Conservation (phyloP, 805 yeast genomes). For the Metschnikowia drakensbergensis region DNA sequence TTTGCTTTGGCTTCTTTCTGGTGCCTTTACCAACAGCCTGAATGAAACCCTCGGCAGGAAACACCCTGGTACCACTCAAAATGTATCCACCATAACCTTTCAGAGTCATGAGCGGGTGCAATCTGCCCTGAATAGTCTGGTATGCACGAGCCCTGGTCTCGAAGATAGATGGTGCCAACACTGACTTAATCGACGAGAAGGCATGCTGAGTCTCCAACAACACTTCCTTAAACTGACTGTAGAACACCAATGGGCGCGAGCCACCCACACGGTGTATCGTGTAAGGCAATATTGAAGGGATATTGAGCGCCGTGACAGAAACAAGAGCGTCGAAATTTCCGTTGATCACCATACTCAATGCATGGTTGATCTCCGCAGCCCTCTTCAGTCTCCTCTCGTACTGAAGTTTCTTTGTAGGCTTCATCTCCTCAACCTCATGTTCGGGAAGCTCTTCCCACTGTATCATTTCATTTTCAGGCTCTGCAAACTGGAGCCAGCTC, state of each 20-base stretch:
- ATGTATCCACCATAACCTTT: constrained; percentile 90
- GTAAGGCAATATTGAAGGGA: constrained; percentile 58
- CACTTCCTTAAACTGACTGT: constrained; percentile 75
- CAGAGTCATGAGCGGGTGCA: constrained; percentile 94
- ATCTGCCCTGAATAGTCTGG: constrained; percentile 90
- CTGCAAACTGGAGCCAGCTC: constrained; percentile 74
- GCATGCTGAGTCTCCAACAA: constrained; percentile 69
- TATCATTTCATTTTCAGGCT: constrained; percentile 62
- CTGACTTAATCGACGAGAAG: constrained; percentile 62
- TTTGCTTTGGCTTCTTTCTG: constrained; percentile 32
- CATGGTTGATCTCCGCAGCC: constrained; percentile 46
- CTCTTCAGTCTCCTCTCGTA: constrained; percentile 64
- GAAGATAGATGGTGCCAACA: constrained; percentile 76
- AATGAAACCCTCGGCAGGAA: constrained; percentile 57
- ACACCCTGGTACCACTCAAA: constrained; percentile 72
- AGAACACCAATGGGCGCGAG: constrained; percentile 81
- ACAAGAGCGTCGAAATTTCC: constrained; percentile 73
- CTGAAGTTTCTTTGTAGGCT: constrained; percentile 58
- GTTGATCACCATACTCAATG: constrained; percentile 46
- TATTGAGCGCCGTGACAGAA: constrained; percentile 67
- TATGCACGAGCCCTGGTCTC: constrained; percentile 82
- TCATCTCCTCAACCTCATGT: constrained; percentile 53
- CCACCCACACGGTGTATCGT: constrained; percentile 71
- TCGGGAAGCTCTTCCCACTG: constrained; percentile 45
- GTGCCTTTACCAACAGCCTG: constrained; percentile 68